These are phyloP conservation scores for Stephania japonica DNA, from an alignment of 164 flowering plant species.

Conservation along the genomic window DNA sequence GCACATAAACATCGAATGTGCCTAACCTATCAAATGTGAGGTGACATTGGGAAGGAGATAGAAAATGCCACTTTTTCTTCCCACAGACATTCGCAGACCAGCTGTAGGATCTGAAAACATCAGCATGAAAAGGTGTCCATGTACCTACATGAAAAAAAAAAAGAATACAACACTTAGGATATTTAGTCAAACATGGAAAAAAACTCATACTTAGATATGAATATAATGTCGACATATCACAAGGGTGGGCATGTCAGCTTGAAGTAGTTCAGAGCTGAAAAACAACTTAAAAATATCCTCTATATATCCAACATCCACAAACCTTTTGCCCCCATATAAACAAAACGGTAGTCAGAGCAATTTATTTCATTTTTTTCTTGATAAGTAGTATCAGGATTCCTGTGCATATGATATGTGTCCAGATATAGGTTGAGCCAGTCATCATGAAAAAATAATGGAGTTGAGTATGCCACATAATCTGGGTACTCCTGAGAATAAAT, in stretches of 20 bases:
- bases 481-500: slow-evolving; percentile 75
- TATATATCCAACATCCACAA: slow-evolving; percentile 13
- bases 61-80: slow-evolving; percentile 74
- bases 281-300: neutral
- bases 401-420: slow-evolving; percentile 67
- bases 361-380: slow-evolving; percentile 48
- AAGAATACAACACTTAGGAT: neutral
- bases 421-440: slow-evolving; percentile 98
- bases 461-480: slow-evolving; percentile 63
- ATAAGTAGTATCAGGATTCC: slow-evolving; percentile 32
- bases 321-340: slow-evolving; percentile 99
- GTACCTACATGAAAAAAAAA: slow-evolving; percentile 48
- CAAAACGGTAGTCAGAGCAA: slow-evolving; percentile 98
- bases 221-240: neutral
- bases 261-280: neutral
- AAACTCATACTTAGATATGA: neutral
- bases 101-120: slow-evolving; percentile 94
- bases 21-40: slow-evolving; percentile 65
- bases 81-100: slow-evolving; percentile 99
- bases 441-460: slow-evolving; percentile 68
- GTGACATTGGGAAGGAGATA: slow-evolving; percentile 72
- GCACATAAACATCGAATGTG: neutral
- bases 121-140: slow-evolving; percentile 99
- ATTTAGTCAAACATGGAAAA: neutral
- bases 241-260: neutral